Percentiles rank a stretch among this genome's conserved stretches.
Evolutionary conservation across 129 eudicot genomes (phyloP).

Genomic region (Mikania micrantha): DNA sequence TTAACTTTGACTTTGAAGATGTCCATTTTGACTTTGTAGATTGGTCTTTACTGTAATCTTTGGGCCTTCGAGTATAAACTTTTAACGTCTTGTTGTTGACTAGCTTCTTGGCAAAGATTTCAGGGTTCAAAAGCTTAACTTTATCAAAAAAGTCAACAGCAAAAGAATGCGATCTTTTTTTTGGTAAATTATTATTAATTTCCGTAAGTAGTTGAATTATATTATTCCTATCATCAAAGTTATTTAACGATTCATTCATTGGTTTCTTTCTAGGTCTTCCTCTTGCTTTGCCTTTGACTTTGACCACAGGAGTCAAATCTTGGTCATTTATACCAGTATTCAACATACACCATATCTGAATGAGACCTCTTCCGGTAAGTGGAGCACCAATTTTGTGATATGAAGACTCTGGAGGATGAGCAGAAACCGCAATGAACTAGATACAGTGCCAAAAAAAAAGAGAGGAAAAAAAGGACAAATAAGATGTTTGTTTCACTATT

Average conservation of each 20-base stretch:
- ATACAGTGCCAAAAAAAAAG: constrained; percentile 1
- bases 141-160: constrained; percentile 26
- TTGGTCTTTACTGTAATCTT: background rate
- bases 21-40: background rate
- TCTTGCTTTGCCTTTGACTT: constrained; percentile 38
- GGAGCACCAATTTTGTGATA: constrained; percentile 79
- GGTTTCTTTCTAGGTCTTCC: constrained; percentile 68
- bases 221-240: constrained; percentile 12
- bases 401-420: constrained; percentile 89
- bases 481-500: background rate
- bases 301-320: constrained; percentile 18
- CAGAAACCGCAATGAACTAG: constrained; percentile 82
- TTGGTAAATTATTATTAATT: constrained; percentile 11
- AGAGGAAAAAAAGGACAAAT: background rate
- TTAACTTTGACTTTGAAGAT: constrained; percentile 6
- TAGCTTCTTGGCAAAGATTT: background rate
- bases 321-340: constrained; percentile 26
- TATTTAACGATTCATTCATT: constrained; percentile 19
- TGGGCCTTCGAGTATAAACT: background rate
- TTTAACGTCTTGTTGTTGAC: background rate
- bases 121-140: background rate
- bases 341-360: constrained; percentile 77
- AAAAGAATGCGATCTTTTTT: constrained; percentile 25
- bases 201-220: constrained; percentile 20
- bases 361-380: constrained; percentile 72